These are phyloP conservation scores for Boletus sp. DNA, from an alignment of 768 basidiomycete species.

Conservation along the genomic window DNA sequence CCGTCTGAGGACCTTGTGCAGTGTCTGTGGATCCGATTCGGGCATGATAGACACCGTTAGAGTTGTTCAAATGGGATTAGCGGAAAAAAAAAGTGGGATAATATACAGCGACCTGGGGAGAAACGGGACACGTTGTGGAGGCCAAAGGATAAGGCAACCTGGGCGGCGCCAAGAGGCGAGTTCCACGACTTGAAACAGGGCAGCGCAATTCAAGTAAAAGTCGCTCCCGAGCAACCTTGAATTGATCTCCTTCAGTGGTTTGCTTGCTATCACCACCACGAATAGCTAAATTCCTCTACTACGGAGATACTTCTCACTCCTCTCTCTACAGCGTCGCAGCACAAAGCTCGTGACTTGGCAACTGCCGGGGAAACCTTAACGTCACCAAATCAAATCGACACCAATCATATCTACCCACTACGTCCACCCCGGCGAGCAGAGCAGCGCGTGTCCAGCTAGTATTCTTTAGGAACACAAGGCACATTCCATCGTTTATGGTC, in stretches of 20 bases:
- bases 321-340: neutral
- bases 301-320: neutral
- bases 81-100: constrained; percentile 4
- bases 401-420: neutral
- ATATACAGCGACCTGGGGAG: constrained; percentile 1
- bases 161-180: neutral
- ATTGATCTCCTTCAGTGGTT: neutral
- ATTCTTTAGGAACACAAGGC: no score
- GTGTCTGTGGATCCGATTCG: constrained; percentile 37
- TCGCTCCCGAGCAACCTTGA: neutral
- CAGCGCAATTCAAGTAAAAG: constrained; percentile 10
- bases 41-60: constrained; percentile 10
- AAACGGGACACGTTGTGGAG: neutral
- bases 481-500: neutral
- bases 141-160: neutral
- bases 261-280: neutral
- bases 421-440: neutral
- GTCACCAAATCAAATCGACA: neutral
- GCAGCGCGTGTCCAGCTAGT: no score
- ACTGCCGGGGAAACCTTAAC: neutral
- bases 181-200: neutral
- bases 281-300: neutral
- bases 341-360: neutral
- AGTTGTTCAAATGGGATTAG: constrained; percentile 8
- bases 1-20: constrained; percentile 69